Conservation (phyloP, 306 rosid genomes). For the Quercus engelmannii region DNA sequence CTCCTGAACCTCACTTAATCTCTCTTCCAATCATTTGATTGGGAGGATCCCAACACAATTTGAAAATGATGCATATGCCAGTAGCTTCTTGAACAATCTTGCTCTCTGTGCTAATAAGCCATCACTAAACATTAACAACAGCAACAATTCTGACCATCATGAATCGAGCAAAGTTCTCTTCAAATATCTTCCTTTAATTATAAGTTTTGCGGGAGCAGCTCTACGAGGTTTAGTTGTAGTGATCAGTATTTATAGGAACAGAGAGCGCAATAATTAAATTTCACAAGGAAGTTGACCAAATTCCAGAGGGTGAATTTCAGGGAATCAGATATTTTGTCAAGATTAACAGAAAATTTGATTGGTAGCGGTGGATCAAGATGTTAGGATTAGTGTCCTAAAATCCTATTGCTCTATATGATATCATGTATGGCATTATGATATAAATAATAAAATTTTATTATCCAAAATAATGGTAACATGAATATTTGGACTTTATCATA, state of each 20-base stretch:
- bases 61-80: constrained; percentile 31
- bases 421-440: too few relatives aligned
- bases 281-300: constrained; percentile 57
- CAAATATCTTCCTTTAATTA: constrained; percentile 39
- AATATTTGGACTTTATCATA: too few relatives aligned
- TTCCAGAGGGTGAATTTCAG: constrained; percentile 72
- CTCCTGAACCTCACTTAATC: constrained; percentile 14
- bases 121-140: constrained; percentile 26
- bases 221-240: constrained; percentile 14
- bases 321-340: constrained; percentile 45
- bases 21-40: constrained; percentile 50
- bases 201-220: constrained; percentile 25
- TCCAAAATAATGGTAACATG: too few relatives aligned
- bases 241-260: constrained; percentile 24
- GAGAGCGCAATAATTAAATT: constrained; percentile 22
- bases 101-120: constrained; percentile 51
- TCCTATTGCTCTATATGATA: too few relatives aligned
- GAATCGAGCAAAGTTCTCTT: constrained; percentile 37
- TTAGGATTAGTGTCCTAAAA: too few relatives aligned
- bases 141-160: constrained; percentile 29
- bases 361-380: constrained; percentile 64
- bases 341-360: constrained; percentile 34
- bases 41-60: constrained; percentile 52
- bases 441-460: too few relatives aligned
- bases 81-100: constrained; percentile 67